Conservation (phyloP, 2,329 filamentous ascomycete genomes). For the Thermoascus crustaceus region DNA sequence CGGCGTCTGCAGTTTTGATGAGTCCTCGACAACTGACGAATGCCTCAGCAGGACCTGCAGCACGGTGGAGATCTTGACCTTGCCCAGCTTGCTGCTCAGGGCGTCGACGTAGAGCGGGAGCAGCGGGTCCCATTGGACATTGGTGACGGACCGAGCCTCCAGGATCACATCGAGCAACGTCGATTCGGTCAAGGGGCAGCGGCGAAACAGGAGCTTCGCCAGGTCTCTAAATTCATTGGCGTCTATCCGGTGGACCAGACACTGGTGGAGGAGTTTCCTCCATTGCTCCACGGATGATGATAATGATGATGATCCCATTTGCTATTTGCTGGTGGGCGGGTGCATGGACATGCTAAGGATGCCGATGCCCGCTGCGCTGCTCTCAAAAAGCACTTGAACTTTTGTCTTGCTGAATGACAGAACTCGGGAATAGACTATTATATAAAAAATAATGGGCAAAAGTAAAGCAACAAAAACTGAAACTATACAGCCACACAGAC, state of each 20-base stretch:
- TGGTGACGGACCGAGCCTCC: constrained; percentile 23
- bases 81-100: constrained; percentile 26
- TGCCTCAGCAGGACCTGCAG: constrained; percentile 25
- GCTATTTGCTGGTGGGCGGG: too few species aligned
- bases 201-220: constrained; percentile 24
- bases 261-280: constrained; percentile 29
- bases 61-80: constrained; percentile 26
- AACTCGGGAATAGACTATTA: too few species aligned
- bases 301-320: too few species aligned
- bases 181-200: constrained; percentile 23
- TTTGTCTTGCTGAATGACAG: too few species aligned
- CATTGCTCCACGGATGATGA: constrained; percentile 32
- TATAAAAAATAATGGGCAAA: too few species aligned
- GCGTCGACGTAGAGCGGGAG: constrained; percentile 34
- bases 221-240: constrained; percentile 31
- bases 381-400: too few species aligned
- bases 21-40: constrained; percentile 25
- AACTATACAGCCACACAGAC: too few species aligned
- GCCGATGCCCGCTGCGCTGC: too few species aligned
- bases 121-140: constrained; percentile 34
- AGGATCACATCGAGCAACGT: constrained; percentile 28
- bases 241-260: constrained; percentile 29
- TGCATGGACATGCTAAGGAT: too few species aligned
- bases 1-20: background rate
- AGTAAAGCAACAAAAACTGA: too few species aligned